These are phyloP conservation scores for Mycena haematopus DNA, from an alignment of 768 basidiomycete genomes.

Conservation along the genomic window DNA sequence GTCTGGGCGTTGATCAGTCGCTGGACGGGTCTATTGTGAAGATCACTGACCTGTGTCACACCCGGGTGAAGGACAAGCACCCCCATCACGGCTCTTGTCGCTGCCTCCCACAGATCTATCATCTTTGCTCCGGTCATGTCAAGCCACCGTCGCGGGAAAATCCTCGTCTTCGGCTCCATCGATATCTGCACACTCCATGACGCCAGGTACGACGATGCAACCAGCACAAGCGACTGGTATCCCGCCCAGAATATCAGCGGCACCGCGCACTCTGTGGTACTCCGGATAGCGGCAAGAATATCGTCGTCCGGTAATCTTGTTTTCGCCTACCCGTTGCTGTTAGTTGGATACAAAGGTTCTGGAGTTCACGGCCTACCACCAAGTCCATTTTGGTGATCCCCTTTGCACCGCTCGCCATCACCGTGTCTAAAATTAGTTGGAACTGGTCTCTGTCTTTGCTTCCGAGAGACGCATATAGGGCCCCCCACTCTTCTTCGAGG, in stretches of 20 bases:
- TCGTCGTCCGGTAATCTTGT: conserved; percentile 28
- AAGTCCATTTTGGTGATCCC: conserved; percentile 49
- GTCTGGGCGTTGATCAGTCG: conserved; percentile 44
- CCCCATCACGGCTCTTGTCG: conserved; percentile 69
- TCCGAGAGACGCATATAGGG: conserved; percentile 37
- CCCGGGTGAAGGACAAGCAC: conserved; percentile 75
- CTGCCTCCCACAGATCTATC: conserved; percentile 74
- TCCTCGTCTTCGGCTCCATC: conserved; percentile 48
- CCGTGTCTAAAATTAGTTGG: conserved; percentile 43
- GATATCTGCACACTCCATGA: conserved; percentile 65
- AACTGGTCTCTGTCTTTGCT: conserved; percentile 38
- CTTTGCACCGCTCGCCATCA: conserved; percentile 43
- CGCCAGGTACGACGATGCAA: conserved; percentile 57
- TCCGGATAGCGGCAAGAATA: conserved; percentile 43
- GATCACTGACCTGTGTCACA: conserved; percentile 66
- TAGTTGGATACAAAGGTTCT: conserved; percentile 26
- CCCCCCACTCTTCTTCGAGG: conserved; percentile 48
- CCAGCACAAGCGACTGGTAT: conserved; percentile 59
- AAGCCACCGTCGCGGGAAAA: conserved; percentile 79
- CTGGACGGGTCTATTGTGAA: background rate
- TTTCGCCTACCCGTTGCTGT: conserved; percentile 26
- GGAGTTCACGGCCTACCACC: conserved; percentile 36
- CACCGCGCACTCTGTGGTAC: conserved; percentile 51
- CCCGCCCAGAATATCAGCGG: conserved; percentile 75
- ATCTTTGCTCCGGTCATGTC: conserved; percentile 71